Conservation (phyloP, 2,329 filamentous ascomycete genomes). For the Cladosporium sp. region DNA sequence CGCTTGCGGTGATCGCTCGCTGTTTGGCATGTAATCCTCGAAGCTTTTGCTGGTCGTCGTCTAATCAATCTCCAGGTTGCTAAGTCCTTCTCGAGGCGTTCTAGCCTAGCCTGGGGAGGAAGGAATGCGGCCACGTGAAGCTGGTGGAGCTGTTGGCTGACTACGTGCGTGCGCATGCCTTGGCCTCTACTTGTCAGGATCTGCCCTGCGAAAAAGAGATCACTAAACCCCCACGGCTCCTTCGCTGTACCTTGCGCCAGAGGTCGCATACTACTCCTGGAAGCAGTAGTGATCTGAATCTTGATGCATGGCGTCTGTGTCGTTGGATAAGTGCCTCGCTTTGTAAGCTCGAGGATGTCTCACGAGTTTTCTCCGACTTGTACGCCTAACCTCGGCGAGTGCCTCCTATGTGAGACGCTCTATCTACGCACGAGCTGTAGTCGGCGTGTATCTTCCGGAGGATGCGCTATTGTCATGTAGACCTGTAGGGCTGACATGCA, state of each 20-base stretch:
- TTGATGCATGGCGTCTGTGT: neutral
- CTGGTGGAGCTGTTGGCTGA: constrained; percentile 3
- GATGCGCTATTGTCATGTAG: neutral
- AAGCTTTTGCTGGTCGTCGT: neutral
- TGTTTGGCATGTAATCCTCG: neutral
- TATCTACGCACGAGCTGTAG: neutral
- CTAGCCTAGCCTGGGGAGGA: constrained; percentile 7
- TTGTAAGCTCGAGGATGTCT: neutral
- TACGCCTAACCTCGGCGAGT: neutral
- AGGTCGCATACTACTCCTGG: neutral
- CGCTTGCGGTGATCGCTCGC: constrained; percentile 1
- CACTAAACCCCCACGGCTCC: constrained; percentile 9
- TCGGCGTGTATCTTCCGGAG: neutral
- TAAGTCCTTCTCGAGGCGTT: neutral
- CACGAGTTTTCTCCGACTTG: constrained; percentile 5
- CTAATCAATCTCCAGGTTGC: neutral
- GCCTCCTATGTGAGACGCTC: neutral
- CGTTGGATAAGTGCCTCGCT: neutral
- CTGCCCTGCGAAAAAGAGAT: constrained; percentile 5
- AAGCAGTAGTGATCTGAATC: constrained; percentile 4
- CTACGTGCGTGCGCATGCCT: neutral
- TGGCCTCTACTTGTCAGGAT: neutral
- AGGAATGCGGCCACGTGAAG: constrained; percentile 9
- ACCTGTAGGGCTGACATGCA: neutral
- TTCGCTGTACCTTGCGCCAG: neutral